A percentile compares a stretch with the other conserved stretches of the same genome.
These are phyloP conservation scores for Zalerion maritima DNA, from an alignment of 495 filamentous ascomycete species.

Conservation along the genomic window DNA sequence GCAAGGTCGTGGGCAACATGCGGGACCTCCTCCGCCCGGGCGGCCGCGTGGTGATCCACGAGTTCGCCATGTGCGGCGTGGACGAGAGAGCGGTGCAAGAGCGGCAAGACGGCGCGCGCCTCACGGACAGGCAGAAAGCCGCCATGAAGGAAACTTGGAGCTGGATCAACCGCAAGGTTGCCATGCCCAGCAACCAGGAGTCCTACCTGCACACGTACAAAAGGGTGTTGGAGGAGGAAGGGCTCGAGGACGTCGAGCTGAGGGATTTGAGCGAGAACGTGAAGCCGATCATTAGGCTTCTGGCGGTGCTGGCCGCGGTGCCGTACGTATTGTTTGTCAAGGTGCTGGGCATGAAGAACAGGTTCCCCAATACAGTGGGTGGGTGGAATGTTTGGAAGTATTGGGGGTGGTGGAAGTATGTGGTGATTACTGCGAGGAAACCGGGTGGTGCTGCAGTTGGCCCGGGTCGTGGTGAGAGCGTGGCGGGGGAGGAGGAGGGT, in stretches of 20 bases:
- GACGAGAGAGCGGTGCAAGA: no score
- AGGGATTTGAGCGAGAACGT: slow-evolving; percentile 5
- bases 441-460: no score
- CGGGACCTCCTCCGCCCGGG: no score
- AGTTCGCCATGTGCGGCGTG: no score
- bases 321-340: no score
- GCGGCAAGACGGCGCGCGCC: no score
- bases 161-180: slow-evolving; percentile 3
- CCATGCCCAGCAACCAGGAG: slow-evolving; percentile 6
- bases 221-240: slow-evolving; percentile 11
- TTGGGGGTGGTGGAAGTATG: slow-evolving; percentile 13
- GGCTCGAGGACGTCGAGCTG: slow-evolving; percentile 15
- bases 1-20: slow-evolving; percentile 1
- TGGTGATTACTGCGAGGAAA: slow-evolving; percentile 16
- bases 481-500: no score
- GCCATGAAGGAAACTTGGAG: slow-evolving; percentile 1
- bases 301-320: slow-evolving; percentile 3
- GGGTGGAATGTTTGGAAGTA: slow-evolving; percentile 12
- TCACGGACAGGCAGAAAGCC: no score
- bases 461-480: no score
- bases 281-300: slow-evolving; percentile 5
- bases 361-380: slow-evolving; percentile 18
- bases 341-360: slow-evolving; percentile 4
- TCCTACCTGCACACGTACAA: slow-evolving; percentile 6
- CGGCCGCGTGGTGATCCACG: no score